A percentile compares a stretch with the other conserved stretches of the same genome.
These are phyloP conservation scores for Akanthomyces muscarius DNA, from an alignment of 2,329 filamentous ascomycete genomes.

Conservation along the genomic window DNA sequence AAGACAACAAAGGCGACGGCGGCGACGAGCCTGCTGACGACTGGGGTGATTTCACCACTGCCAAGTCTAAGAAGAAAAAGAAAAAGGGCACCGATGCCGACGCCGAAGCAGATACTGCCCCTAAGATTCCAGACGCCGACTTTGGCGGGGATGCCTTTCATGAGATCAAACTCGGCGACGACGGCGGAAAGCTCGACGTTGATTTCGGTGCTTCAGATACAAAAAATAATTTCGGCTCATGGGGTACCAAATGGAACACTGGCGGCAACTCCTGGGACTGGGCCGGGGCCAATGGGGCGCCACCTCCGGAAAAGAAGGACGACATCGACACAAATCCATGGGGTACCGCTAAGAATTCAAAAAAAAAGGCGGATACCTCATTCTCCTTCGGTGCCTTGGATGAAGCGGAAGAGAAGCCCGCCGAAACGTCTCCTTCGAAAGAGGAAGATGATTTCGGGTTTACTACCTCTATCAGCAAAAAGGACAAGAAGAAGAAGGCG, in stretches of 20 bases:
- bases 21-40: constrained; percentile 35
- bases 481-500: constrained; percentile 39
- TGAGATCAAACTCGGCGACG: constrained; percentile 63
- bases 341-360: constrained; percentile 45
- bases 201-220: constrained; percentile 47
- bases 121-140: constrained; percentile 31
- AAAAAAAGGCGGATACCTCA: constrained; percentile 45
- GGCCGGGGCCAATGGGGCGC: constrained; percentile 33
- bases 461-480: constrained; percentile 32
- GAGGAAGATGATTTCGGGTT: constrained; percentile 32
- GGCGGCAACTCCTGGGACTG: constrained; percentile 46
- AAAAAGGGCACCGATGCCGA: constrained; percentile 24
- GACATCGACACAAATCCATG: constrained; percentile 46
- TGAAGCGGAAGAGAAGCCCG: constrained; percentile 35
- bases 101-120: constrained; percentile 23
- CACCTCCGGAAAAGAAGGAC: constrained; percentile 36
- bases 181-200: constrained; percentile 54
- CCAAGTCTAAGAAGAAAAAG: constrained; percentile 40
- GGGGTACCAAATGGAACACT: constrained; percentile 59
- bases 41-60: constrained; percentile 26
- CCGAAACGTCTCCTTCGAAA: constrained; percentile 28
- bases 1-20: constrained; percentile 22
- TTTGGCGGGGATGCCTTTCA: constrained; percentile 54
- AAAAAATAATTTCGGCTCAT: constrained; percentile 50
- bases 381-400: constrained; percentile 48